Evolutionary conservation across 352 stramenopile genomes (phyloP), one percentile per base, ranked within the genome.

Genomic region (Phytophthora fragariaefolia): DNA sequence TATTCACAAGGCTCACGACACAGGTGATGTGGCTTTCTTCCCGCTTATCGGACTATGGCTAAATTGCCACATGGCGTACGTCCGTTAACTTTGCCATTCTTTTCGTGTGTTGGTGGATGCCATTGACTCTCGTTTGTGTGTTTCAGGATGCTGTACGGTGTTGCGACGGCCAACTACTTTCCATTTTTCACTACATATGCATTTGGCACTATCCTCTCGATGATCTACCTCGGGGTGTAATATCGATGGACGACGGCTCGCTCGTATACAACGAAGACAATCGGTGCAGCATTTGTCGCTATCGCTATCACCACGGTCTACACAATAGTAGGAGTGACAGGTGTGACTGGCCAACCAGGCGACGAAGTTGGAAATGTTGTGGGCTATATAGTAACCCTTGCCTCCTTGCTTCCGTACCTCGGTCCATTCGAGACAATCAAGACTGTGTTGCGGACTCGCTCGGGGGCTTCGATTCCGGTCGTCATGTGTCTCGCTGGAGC

Each of bases 1-100:
- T n/a, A 80, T 83, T 61, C 58, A 78, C 66, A 75, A 76, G 49
- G 51, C 58, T 4, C 49, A 63, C 24, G 62, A 70, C 27, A 82
- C 70, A 1, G 67, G 66, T 17, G 66, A 73, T 3, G 67, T 79
- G 12, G 66, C 71, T 27, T 49, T 82, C 40, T 73, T 82, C 24
- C 73, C 73, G 1, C 61, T 84, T 32, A 66, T 84, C 8, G 66
- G 70, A 38, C 66, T 84, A 18, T 77, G 72, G 61, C 42, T 78
- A 13, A 77, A 72, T 45, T 80, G 69, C 4, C 72, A 80, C 50
- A 67, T 78, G 34, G 58, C 74, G 71, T 79, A 70, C 62, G 69
- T 69, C 20, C 30, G 20, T 9, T 38, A 36, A 8, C n/a, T 23
- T 7, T 10, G 20, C 1, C 38, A 9, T 9, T 22, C 3, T 48